Evolutionary conservation across 257 asterid species (phyloP).

Genomic region (Solanum bukasovii): DNA sequence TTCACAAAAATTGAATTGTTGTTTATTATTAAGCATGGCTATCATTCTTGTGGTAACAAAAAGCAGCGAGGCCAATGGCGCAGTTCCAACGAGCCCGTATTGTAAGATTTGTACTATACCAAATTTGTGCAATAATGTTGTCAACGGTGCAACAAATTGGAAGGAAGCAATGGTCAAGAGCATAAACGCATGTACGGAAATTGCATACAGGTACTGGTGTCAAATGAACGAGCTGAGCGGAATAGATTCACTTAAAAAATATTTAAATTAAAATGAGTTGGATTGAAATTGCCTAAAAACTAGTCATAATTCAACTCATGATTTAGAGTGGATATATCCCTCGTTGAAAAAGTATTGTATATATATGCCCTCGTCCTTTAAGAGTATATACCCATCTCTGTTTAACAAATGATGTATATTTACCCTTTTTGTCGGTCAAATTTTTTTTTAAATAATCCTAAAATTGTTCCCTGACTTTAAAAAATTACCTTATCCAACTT

Average conservation of each 20-base stretch:
- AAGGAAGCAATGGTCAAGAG: constrained; percentile 2
- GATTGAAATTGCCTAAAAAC: background rate
- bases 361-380: too few relatives aligned
- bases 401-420: too few relatives aligned
- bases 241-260: background rate
- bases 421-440: too few relatives aligned
- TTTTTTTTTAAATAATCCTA: too few relatives aligned
- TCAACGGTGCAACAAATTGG: constrained; percentile 13
- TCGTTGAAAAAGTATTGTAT: too few relatives aligned
- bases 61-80: background rate
- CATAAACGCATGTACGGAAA: background rate
- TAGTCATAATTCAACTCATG: background rate
- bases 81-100: background rate
- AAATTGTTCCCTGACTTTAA: too few relatives aligned
- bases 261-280: background rate
- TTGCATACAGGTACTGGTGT: background rate
- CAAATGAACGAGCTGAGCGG: rapidly evolving
- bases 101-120: background rate
- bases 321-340: too few relatives aligned
- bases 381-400: too few relatives aligned
- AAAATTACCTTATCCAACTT: too few relatives aligned
- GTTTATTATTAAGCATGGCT: background rate
- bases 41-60: background rate
- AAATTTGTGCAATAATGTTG: constrained; percentile 1
- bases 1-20: background rate